Evolutionary conservation across 2,329 filamentous ascomycete genomes (phyloP).

Genomic region (Colletotrichum tropicale): DNA sequence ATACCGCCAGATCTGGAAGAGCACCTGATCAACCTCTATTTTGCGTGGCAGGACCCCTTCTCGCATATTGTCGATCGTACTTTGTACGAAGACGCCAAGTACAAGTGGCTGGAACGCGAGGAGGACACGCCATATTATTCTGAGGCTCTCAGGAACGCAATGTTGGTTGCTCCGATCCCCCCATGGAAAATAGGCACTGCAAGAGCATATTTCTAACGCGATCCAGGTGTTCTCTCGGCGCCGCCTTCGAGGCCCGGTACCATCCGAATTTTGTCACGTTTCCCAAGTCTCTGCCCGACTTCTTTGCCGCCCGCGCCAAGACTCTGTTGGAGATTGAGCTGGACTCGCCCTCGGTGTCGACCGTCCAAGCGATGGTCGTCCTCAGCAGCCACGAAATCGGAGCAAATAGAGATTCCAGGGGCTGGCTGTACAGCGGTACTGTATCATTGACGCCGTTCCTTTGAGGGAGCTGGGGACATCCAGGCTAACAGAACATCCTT

Average conservation of each 20-base stretch:
- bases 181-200: fast-evolving
- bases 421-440: conserved; percentile 30
- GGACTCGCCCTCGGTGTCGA: conserved; percentile 28
- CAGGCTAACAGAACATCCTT: conserved; percentile 17
- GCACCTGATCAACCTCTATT: conserved; percentile 26
- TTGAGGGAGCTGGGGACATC: neutral
- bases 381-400: conserved; percentile 29
- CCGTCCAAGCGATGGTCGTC: conserved; percentile 28
- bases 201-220: neutral
- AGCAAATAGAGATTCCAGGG: conserved; percentile 28
- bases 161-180: conserved; percentile 19
- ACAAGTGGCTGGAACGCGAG: neutral
- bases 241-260: conserved; percentile 45
- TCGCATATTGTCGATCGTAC: conserved; percentile 27
- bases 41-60: conserved; percentile 27
- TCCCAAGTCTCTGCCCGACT: conserved; percentile 37
- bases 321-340: conserved; percentile 28
- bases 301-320: conserved; percentile 30
- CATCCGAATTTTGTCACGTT: conserved; percentile 38
- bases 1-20: conserved; percentile 18
- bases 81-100: conserved; percentile 24
- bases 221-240: conserved; percentile 42
- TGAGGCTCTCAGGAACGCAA: conserved; percentile 29
- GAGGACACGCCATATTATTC: conserved; percentile 31
- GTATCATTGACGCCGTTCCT: neutral